Conservation (phyloP, 108 stramenopile genomes). For the Thalassiosira profunda region DNA sequence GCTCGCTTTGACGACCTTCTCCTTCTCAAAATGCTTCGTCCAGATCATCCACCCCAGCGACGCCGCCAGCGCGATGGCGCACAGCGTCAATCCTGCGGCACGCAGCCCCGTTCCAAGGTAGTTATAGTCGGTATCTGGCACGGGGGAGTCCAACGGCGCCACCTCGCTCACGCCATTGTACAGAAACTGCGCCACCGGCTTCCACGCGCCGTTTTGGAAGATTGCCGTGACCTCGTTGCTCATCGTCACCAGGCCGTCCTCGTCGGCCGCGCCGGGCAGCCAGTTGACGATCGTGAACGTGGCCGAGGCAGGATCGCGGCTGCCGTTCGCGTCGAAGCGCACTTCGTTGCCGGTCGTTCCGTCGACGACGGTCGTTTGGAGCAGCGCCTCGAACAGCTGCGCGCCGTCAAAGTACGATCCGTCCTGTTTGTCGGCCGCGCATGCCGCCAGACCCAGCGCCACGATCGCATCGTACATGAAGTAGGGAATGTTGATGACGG, state of each 20-base stretch:
- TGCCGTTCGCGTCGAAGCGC: constrained; percentile 52
- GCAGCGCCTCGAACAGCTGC: constrained; percentile 33
- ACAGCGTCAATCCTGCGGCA: constrained; percentile 7
- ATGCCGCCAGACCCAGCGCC: constrained; percentile 54
- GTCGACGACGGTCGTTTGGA: constrained; percentile 29
- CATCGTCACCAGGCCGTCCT: constrained; percentile 1
- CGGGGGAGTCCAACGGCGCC: constrained; percentile 41
- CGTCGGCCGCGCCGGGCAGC: constrained; percentile 2
- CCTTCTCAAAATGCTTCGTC: constrained; percentile 35
- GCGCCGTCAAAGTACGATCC: constrained; percentile 39
- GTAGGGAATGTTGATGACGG: constrained; percentile 4
- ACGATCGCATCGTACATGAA: constrained; percentile 66
- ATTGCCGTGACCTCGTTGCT: constrained; percentile 20
- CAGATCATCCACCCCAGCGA: constrained; percentile 44
- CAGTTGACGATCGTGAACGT: constrained; percentile 47
- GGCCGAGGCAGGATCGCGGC: constrained; percentile 37
- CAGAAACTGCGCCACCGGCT: constrained; percentile 15
- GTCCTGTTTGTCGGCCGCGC: too few relatives aligned
- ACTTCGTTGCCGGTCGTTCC: constrained; percentile 47
- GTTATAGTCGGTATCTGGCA: constrained; percentile 5
- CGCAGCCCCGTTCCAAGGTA: constrained; percentile 5
- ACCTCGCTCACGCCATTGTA: constrained; percentile 52
- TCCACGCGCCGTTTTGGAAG: constrained; percentile 42
- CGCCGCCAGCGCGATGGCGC: constrained; percentile 12
- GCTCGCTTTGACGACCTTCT: constrained; percentile 48